A percentile compares a stretch with the other conserved stretches of the same genome.
phyloP scores from a whole-genome alignment of 768 basidiomycete species.

The Suillus ampliporus region DNA sequence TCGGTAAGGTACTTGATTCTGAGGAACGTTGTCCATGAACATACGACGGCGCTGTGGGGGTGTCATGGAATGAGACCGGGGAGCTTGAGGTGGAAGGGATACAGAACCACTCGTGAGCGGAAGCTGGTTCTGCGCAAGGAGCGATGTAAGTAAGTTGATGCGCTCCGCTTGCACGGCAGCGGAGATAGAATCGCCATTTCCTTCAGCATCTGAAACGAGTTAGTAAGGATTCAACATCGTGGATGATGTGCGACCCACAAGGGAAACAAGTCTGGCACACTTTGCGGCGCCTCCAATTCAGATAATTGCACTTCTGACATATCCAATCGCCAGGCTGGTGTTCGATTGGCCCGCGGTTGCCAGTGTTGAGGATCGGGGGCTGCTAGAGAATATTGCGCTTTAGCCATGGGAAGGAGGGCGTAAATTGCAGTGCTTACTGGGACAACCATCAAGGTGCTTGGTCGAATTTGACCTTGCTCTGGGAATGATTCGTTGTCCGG shows the following conservation, averaged over 20 bases:
- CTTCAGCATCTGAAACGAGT: conserved; percentile 70
- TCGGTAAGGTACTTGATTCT: conserved; percentile 40
- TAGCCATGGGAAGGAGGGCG: conserved; percentile 3
- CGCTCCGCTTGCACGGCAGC: conserved; percentile 85
- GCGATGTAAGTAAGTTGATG: conserved; percentile 77
- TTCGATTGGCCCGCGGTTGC: conserved; percentile 86
- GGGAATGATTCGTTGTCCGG: conserved; percentile 88
- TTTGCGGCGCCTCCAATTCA: conserved; percentile 87
- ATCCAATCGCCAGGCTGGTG: conserved; percentile 87
- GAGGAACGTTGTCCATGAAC: conserved; percentile 44
- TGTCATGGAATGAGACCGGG: conserved; percentile 52
- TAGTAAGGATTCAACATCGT: conserved; percentile 13
- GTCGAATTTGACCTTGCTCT: conserved; percentile 79
- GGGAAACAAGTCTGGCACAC: conserved; percentile 91
- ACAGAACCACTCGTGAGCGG: conserved; percentile 27
- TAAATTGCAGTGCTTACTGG: conserved; percentile 46
- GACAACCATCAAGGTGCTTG: conserved; percentile 56
- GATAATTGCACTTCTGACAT: conserved; percentile 83
- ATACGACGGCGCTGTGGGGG: conserved; percentile 50
- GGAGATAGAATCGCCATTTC: conserved; percentile 87
- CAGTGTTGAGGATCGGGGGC: conserved; percentile 88
- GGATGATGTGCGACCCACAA: conserved; percentile 54
- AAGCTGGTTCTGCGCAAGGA: conserved; percentile 63
- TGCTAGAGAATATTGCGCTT: conserved; percentile 50
- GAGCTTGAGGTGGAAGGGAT: conserved; percentile 21